Base-by-base conservation (phyloP, 2,329 filamentous ascomycete genomes). In the Clarireedia monteithiana region DNA sequence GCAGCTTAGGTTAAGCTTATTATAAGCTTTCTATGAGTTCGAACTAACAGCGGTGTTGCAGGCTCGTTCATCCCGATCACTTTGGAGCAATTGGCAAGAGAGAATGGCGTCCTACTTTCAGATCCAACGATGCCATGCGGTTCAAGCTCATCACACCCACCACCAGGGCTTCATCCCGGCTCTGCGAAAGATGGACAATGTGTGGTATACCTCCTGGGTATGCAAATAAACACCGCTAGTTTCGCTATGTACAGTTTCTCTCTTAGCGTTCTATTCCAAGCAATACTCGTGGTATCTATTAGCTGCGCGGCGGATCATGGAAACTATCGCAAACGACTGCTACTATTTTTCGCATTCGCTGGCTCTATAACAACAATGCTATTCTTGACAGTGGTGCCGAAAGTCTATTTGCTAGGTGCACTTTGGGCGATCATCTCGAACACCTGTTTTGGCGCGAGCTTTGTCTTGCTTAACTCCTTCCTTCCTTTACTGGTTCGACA, bases 191-290 rank as follows among this genome's bases (percentile, higher is more conserved):
- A 76, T 62, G 78, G 77, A 49, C 89, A 95, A 69, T 99, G 94
- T 68, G 77, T 97, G 58, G 83, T 97, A 58, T 82, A 86, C 61
- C 76, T 97, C 5, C 74, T 95, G 24, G 92, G 92, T 5, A 71
- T 88, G 58, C 86, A 95, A 66, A 86, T 99, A 73, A 97, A 97
- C 72, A 96, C 92, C 0, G 91, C 92, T 38, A 95, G 89, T 71
- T 96, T 97, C 71, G 92, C 91, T 69, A 95, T 97, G 90, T 97
- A 97, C 73, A 96, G 91, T 2, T 99, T 99, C 72, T 95, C 91
- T 57, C 77, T 95, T 66, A 95, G 89, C 69, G 94, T 99, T 1
- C 72, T 96, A 20, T 71, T 96, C 10, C 94, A 99, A 70, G 88
- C 91, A 1, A 73, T 97, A 27, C 75, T 97, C 30, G 95, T 99